Evolutionary conservation across 768 basidiomycete species (phyloP), one percentile per base, ranked within the genome.

Genomic region (Brasilioporus rufonigricans): DNA sequence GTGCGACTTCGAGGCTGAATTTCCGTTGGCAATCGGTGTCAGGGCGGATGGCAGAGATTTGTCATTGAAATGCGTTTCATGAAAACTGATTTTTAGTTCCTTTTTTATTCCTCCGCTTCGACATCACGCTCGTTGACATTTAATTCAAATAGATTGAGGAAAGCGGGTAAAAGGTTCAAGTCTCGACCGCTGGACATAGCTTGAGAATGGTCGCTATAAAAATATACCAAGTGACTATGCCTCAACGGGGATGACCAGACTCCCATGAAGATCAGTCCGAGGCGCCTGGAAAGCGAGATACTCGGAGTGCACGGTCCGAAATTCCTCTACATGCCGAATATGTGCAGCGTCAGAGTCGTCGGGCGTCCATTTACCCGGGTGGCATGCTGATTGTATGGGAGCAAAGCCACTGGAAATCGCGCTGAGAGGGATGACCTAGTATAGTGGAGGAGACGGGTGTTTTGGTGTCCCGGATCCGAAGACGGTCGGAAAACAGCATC

Each of bases 11-110:
- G 9, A 24, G 24, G 32, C 4, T 12, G 39, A 24, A 44, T 40
- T n/a, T 55, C 47, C 35, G 26, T 24, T 47, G 36, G 10, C 39
- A 31, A n/a, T 19, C 39, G 43, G 56, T 27, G 24, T 6, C 21
- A 18, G 13, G n/a, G 44, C 14, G 24, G 39, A 27, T 27, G 14
- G 27, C 24, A n/a, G 23, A 19, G 10, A 19, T 40, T 21, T 21
- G 26, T 60, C 51, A 33, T n/a, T n/a, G n/a, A 26, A 55, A 33
- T 14, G n/a, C 1, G 36, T 48, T 32, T 43, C 50, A 60, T 19
- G n/a, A 36, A 13, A 14, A 7, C 21, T 12, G 27, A 2, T 23
- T 16, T 21, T 21, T 27, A 18, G 13, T 38, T n/a, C 7, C 16
- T 13, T 41, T 24, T 44, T 13, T 41, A 19, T 38, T 21, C 19